Evolutionary conservation across 331 rosid species (phyloP).

Genomic region (Acacia pycnantha): DNA sequence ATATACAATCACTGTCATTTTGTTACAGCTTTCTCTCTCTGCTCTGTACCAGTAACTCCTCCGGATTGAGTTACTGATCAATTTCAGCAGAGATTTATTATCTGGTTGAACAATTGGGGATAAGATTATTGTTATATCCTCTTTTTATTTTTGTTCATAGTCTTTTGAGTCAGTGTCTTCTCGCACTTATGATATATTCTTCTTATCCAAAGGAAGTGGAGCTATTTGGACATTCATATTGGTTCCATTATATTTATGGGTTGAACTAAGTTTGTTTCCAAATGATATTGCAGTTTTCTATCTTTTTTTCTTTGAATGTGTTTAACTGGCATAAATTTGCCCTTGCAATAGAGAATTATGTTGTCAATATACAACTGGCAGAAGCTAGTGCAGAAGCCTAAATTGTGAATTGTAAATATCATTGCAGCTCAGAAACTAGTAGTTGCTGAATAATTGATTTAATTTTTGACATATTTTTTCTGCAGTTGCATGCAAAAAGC

Average conservation of each 20-base stretch:
- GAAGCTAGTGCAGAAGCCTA: background rate
- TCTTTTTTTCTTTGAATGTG: background rate
- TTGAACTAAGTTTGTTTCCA: background rate
- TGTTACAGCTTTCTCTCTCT: background rate
- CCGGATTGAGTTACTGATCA: background rate
- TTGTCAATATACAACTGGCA: background rate
- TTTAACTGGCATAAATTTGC: background rate
- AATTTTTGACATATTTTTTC: constrained; percentile 6
- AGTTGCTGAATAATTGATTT: background rate
- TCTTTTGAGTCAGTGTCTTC: background rate
- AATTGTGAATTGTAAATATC: background rate
- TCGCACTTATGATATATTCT: background rate
- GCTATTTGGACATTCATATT: background rate
- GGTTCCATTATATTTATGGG: background rate
- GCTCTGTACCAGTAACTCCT: background rate
- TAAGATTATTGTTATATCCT: background rate
- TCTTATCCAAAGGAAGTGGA: background rate
- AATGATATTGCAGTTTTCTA: background rate
- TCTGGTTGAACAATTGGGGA: background rate
- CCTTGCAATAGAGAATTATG: background rate
- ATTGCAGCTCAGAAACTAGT: background rate
- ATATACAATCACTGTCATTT: background rate
- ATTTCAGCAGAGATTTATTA: background rate
- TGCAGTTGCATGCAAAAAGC: constrained; percentile 98
- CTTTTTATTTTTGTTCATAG: background rate